Evolutionary conservation across 306 rosid species (phyloP).

Genomic region (Citrullus mucosospermus): DNA sequence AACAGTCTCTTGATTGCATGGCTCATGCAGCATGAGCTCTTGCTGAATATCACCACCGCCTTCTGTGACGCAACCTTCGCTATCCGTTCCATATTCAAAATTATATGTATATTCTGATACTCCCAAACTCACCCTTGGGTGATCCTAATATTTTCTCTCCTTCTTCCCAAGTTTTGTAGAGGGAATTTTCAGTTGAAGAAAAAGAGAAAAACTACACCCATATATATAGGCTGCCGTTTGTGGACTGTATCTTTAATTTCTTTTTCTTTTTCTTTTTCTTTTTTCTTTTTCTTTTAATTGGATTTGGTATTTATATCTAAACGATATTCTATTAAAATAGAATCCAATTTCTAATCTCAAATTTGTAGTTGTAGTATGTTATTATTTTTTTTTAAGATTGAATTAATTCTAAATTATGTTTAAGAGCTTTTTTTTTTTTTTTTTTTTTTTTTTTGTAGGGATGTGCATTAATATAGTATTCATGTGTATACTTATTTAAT

Average conservation of each 20-base stretch:
- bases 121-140: neutral
- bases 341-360: too few relatives aligned
- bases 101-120: neutral
- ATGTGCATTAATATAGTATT: too few relatives aligned
- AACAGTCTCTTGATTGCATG: slow-evolving; percentile 83
- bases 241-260: neutral
- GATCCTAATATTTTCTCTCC: neutral
- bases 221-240: neutral
- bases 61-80: slow-evolving; percentile 63
- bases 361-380: too few relatives aligned
- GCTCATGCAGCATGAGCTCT: slow-evolving; percentile 95
- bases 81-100: slow-evolving; percentile 45
- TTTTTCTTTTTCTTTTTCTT: too few relatives aligned
- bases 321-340: too few relatives aligned
- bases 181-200: neutral
- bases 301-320: too few relatives aligned
- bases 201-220: neutral
- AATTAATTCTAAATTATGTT: too few relatives aligned
- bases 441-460: too few relatives aligned
- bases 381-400: too few relatives aligned
- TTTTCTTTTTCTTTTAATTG: too few relatives aligned
- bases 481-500: too few relatives aligned
- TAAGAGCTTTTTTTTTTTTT: too few relatives aligned
- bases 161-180: neutral
- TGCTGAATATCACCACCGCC: slow-evolving; percentile 96